These are phyloP conservation scores for Fusarium torulosum DNA, from an alignment of 2,329 filamentous ascomycete genomes.

Conservation along the genomic window DNA sequence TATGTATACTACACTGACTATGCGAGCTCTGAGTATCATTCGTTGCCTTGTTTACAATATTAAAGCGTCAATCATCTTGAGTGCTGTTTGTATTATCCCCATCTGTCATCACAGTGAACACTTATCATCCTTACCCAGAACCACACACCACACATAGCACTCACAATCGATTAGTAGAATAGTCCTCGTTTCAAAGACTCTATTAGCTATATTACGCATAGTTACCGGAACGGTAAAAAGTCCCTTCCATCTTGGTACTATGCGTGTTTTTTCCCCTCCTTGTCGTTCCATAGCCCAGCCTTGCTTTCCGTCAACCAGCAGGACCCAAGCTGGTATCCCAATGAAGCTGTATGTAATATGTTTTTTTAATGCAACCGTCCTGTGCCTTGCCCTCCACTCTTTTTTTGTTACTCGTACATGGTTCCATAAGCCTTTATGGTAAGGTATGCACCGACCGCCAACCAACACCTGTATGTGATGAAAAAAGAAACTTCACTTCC, in stretches of 20 bases:
- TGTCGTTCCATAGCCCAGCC: constrained; percentile 1
- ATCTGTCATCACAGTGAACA: background rate
- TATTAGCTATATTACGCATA: constrained; percentile 19
- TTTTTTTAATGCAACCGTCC: constrained; percentile 16
- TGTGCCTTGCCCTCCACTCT: constrained; percentile 1
- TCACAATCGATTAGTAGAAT: background rate
- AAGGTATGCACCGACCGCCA: constrained; percentile 23
- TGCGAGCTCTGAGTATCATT: background rate
- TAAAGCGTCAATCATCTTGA: background rate
- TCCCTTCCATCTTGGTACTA: constrained; percentile 1
- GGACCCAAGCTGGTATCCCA: constrained; percentile 8
- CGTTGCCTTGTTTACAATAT: background rate
- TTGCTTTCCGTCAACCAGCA: constrained; percentile 8
- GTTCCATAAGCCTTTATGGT: constrained; percentile 2
- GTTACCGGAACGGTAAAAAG: constrained; percentile 17
- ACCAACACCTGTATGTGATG: constrained; percentile 26
- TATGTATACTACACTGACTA: background rate
- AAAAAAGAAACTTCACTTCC: constrained; percentile 10
- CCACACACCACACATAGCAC: background rate
- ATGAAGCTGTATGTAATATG: constrained; percentile 16
- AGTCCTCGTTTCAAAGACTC: constrained; percentile 20
- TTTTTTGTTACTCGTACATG: constrained; percentile 33
- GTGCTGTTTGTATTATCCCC: background rate
- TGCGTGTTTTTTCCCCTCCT: constrained; percentile 4
- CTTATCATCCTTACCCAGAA: background rate